These are phyloP conservation scores for Leccinum longicurvipes DNA, from an alignment of 768 basidiomycete species.

Conservation along the genomic window DNA sequence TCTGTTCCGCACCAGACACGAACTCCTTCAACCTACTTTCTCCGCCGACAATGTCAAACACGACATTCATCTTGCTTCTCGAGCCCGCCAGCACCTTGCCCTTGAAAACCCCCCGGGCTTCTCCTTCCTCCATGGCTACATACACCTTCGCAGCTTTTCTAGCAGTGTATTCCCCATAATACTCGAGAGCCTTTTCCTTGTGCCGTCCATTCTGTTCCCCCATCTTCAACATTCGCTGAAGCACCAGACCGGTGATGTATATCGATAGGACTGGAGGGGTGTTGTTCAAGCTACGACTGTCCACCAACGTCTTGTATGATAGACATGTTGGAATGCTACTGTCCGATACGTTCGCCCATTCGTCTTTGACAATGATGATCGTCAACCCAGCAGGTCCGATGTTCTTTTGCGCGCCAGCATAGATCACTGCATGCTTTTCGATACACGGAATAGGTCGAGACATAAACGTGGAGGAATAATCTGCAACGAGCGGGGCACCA, in stretches of 20 bases:
- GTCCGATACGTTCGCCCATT: conserved; percentile 65
- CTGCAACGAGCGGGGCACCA: conserved; percentile 78
- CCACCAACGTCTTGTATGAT: conserved; percentile 79
- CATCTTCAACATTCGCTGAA: conserved; percentile 57
- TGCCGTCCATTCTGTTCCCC: conserved; percentile 13
- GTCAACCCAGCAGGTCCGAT: conserved; percentile 92
- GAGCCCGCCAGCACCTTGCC: conserved; percentile 70
- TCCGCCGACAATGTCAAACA: conserved; percentile 74
- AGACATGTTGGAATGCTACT: conserved; percentile 81
- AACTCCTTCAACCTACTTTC: conserved; percentile 75
- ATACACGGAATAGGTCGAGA: conserved; percentile 86
- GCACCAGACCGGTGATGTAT: conserved; percentile 85
- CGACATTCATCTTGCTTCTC: conserved; percentile 95
- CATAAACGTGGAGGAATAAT: conserved; percentile 97
- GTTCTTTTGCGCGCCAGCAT: conserved; percentile 98
- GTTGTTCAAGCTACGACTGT: conserved; percentile 79
- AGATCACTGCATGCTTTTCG: conserved; percentile 89
- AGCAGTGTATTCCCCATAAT: conserved; percentile 63
- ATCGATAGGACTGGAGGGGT: conserved; percentile 91
- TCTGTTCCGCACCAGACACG: conserved; percentile 72
- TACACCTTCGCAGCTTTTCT: conserved; percentile 81
- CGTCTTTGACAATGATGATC: conserved; percentile 91
- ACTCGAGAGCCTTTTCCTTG: conserved; percentile 58
- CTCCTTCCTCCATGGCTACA: conserved; percentile 63
- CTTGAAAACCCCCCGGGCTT: conserved; percentile 64